These are phyloP conservation scores for Lepiota brunneoincarnata DNA, from an alignment of 768 basidiomycete genomes.

Conservation along the genomic window DNA sequence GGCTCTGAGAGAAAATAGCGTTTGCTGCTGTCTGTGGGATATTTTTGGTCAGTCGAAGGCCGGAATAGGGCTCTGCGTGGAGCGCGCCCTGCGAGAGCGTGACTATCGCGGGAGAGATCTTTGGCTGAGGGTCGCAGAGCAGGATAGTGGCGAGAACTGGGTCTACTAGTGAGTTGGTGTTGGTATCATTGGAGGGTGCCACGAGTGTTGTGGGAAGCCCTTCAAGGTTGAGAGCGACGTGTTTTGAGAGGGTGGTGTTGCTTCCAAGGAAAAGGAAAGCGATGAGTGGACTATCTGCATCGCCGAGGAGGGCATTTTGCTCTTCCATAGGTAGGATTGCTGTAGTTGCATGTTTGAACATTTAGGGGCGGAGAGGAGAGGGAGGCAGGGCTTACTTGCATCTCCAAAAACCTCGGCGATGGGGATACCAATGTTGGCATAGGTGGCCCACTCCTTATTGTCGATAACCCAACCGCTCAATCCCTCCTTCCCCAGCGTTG, in stretches of 20 bases:
- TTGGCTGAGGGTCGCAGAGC: background rate
- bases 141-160: background rate
- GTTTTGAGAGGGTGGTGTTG: background rate
- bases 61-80: background rate
- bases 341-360: background rate
- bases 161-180: background rate
- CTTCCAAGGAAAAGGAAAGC: constrained; percentile 1
- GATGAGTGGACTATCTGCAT: background rate
- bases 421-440: background rate
- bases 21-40: background rate
- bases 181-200: background rate
- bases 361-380: background rate
- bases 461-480: background rate
- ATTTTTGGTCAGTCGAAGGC: background rate
- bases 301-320: background rate
- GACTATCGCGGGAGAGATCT: background rate
- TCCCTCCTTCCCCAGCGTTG: background rate
- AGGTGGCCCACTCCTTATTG: background rate
- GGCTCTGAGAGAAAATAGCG: background rate
- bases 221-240: background rate
- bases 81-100: background rate
- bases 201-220: background rate
- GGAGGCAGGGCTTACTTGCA: background rate
- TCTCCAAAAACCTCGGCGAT: background rate
- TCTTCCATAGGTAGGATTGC: background rate